These are phyloP conservation scores for Globisporangium solare DNA, from an alignment of 352 stramenopile species.

Conservation along the genomic window DNA sequence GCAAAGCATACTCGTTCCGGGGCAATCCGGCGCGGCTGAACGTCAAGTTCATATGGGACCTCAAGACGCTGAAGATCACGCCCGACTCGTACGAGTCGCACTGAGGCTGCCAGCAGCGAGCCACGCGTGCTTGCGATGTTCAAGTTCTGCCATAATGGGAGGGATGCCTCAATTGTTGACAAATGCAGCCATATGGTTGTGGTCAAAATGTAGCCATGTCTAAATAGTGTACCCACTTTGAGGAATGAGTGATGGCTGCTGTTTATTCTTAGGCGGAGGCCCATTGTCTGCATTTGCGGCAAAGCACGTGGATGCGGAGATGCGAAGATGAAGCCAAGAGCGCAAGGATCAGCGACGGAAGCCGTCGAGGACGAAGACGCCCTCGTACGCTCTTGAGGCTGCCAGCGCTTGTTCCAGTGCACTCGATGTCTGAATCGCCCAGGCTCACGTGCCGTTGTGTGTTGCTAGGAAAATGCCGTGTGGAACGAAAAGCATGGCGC, in stretches of 20 bases:
- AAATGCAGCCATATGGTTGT: slow-evolving; percentile 4
- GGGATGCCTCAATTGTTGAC: too few relatives aligned
- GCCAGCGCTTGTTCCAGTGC: too few relatives aligned
- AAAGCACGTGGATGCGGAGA: neutral
- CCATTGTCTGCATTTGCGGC: neutral
- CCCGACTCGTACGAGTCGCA: slow-evolving; percentile 7
- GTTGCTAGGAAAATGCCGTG: slow-evolving; percentile 41
- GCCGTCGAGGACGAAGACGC: slow-evolving; percentile 21
- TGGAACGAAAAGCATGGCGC: slow-evolving; percentile 51
- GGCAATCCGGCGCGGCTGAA: slow-evolving; percentile 34
- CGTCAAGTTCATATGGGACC: slow-evolving; percentile 42
- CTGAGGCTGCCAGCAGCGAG: too few relatives aligned
- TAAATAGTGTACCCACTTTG: neutral
- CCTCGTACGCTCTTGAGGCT: slow-evolving; percentile 6
- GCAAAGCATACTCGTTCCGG: slow-evolving; percentile 40
- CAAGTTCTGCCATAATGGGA: too few relatives aligned
- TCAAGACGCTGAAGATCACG: slow-evolving; percentile 33
- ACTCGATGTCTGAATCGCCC: too few relatives aligned
- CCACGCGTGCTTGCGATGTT: too few relatives aligned
- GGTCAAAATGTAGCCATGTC: slow-evolving; percentile 2
- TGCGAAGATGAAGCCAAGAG: slow-evolving; percentile 6
- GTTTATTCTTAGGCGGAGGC: slow-evolving; percentile 8
- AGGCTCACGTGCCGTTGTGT: too few relatives aligned
- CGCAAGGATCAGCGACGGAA: slow-evolving; percentile 7
- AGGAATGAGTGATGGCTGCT: neutral